Percentiles rank a stretch among this genome's conserved stretches.
phyloP scores from a whole-genome alignment of 83 land plant genomes.

The Picea abies region DNA sequence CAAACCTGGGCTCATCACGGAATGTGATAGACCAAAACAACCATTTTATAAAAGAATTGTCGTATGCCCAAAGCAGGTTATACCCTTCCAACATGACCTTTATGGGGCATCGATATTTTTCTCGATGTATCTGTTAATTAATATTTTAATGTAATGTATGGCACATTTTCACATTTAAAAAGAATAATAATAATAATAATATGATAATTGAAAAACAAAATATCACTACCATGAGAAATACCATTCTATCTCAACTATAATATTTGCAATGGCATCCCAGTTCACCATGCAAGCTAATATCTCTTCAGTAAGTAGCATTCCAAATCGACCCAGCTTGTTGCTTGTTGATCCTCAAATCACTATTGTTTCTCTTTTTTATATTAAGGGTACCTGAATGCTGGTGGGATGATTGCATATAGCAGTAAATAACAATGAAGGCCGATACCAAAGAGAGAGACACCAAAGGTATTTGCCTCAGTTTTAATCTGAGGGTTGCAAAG shows the following conservation, averaged over 20 bases:
- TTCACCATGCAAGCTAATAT: neutral
- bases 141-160: neutral
- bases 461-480: neutral
- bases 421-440: neutral
- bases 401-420: neutral
- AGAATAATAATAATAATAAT: neutral
- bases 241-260: neutral
- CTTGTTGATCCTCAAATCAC: neutral
- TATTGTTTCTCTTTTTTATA: neutral
- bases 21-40: neutral
- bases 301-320: constrained; percentile 1
- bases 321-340: neutral
- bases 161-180: neutral
- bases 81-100: neutral
- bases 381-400: too few relatives aligned
- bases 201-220: neutral
- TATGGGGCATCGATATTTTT: neutral
- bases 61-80: neutral
- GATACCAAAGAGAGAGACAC: neutral
- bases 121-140: neutral
- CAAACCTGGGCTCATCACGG: neutral
- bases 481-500: neutral
- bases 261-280: neutral
- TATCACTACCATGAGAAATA: neutral
- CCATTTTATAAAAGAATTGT: neutral